Evolutionary conservation across 768 basidiomycete species (phyloP), one percentile per base, ranked within the genome.

Genomic region (Myochromella boudieri): DNA sequence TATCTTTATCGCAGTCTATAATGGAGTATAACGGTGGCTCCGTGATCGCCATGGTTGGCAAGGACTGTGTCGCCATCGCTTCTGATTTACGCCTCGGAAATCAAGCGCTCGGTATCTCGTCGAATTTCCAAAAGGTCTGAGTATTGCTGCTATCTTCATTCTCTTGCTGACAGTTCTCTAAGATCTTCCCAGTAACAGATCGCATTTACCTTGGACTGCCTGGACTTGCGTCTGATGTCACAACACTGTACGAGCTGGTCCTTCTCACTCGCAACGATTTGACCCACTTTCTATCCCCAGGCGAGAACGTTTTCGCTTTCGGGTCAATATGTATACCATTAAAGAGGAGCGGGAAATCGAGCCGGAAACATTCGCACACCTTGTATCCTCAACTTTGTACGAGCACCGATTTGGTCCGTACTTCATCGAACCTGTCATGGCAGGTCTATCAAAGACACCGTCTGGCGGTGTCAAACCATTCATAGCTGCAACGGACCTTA

Each of bases 271-370:
- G 12, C 34, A 24, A 21, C 42, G 37, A 25, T 27, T 40, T 17
- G 41, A 49, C 44, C 36, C 31, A 51, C n/a, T 32, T 10, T 44
- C 17, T 14, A 36, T 48, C 49, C 55, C 27, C 44, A 97, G 95
- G 48, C 86, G 83, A 56, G 95, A 98, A 67, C 81, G 83, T 31
- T 87, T 98, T 62, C 85, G 97, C 43, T 95, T 87, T 70, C 80
- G 94, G 55, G 87, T 95, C 48, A 99, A 99, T 74, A 95, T 98
- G 91, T 98, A 97, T 70, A 90, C 91, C 25, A 97, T 99, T 78
- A 99, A 99, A 69, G 95, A 99, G 68, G 95, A 97, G 63, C 83
- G 95, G 53, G 87, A 95, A 61, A 97, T 99, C 59, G 85, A 91
- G 56, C 97, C 97, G 34, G 86, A 94, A 74, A 92, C 93, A 6